phyloP scores from a whole-genome alignment of 2,329 filamentous ascomycete species.

The Byssoonygena ceratinophila region DNA sequence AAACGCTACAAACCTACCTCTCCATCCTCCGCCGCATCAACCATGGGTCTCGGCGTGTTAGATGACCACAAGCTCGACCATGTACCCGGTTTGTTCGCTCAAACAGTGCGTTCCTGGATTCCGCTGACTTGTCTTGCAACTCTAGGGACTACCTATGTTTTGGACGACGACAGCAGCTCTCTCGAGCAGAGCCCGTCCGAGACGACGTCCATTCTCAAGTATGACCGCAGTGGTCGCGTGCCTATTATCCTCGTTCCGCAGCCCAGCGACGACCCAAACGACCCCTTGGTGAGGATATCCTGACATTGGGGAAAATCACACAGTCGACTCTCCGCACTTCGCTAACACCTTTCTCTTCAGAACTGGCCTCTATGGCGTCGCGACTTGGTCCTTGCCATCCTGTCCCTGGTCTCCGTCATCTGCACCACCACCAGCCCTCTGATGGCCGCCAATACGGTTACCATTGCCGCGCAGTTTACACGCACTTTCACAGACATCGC shows the following conservation, averaged over 20 bases:
- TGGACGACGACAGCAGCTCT: constrained; percentile 46
- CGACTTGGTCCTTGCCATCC: constrained; percentile 65
- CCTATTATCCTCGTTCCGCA: constrained; percentile 80
- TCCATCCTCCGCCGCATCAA: not conserved
- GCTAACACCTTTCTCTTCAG: constrained; percentile 30
- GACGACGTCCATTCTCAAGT: constrained; percentile 53
- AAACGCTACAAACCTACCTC: not conserved
- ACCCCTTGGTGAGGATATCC: constrained; percentile 54
- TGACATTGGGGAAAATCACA: not conserved
- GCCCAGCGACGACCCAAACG: constrained; percentile 81
- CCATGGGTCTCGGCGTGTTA: constrained; percentile 63
- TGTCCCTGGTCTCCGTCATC: constrained; percentile 72
- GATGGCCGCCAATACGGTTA: constrained; percentile 77
- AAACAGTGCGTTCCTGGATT: not conserved
- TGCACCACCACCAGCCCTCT: constrained; percentile 76
- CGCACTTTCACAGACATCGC: constrained; percentile 64
- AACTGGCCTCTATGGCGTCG: constrained; percentile 82
- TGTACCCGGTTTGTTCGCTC: constrained; percentile 55
- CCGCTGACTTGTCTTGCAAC: not conserved
- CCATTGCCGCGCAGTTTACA: constrained; percentile 56
- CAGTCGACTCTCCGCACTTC: too few relatives aligned
- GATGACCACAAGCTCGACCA: constrained; percentile 55
- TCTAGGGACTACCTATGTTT: constrained; percentile 45
- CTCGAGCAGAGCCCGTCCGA: constrained; percentile 25
- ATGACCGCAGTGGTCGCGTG: constrained; percentile 54